phyloP scores from a whole-genome alignment of 2,329 filamentous ascomycete species.

The Ophioceras dolichostomum region DNA sequence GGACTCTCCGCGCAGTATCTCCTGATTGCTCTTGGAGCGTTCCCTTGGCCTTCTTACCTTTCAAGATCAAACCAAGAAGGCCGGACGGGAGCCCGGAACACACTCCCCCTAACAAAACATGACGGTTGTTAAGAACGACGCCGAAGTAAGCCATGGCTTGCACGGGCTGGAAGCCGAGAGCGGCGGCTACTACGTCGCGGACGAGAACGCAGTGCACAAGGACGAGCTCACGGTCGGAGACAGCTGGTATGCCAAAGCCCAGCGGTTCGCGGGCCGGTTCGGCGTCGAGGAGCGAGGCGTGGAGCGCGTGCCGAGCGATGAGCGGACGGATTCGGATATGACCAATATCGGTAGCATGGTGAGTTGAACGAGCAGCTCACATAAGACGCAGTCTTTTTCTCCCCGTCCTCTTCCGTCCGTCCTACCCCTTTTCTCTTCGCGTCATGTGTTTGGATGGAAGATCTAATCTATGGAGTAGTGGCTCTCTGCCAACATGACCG shows the following conservation, averaged over 20 bases:
- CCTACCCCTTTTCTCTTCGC: background rate
- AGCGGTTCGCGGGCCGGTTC: slow-evolving; percentile 51
- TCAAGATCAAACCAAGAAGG: too few species aligned
- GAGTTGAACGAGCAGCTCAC: too few species aligned
- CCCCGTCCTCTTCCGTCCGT: background rate
- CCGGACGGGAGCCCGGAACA: too few species aligned
- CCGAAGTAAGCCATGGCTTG: too few species aligned
- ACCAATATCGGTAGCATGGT: slow-evolving; percentile 62
- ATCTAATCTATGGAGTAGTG: slow-evolving; percentile 40
- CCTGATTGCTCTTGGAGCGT: too few species aligned
- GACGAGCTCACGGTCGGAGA: slow-evolving; percentile 10
- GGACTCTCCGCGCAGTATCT: too few species aligned
- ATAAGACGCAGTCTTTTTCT: too few species aligned
- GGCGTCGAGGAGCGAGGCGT: slow-evolving; percentile 65
- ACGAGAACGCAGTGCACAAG: slow-evolving; percentile 11
- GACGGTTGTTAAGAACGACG: too few species aligned
- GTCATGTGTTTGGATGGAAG: slow-evolving; percentile 1
- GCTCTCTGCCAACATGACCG: slow-evolving; percentile 68
- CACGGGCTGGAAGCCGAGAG: too few species aligned
- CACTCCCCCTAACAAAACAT: too few species aligned
- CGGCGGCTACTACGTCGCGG: too few species aligned
- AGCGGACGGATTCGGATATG: slow-evolving; percentile 53
- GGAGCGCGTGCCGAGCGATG: slow-evolving; percentile 59
- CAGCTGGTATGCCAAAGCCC: slow-evolving; percentile 24
- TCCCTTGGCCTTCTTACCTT: too few species aligned